Evolutionary conservation across 2,329 filamentous ascomycete species (phyloP).

Genomic region (Neonectria sp.): DNA sequence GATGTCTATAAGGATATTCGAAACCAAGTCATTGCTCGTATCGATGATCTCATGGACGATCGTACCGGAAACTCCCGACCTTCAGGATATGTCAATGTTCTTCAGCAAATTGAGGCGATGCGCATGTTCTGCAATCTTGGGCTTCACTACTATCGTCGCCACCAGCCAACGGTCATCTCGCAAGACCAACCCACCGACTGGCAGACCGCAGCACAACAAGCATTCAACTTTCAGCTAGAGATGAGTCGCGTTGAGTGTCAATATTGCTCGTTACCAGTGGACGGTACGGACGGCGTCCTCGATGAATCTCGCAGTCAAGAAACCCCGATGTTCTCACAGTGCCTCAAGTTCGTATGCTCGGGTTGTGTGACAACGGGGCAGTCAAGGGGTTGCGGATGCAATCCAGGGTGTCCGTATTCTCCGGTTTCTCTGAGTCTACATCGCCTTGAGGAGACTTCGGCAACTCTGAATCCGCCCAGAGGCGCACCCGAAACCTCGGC

Average conservation of each 20-base stretch:
- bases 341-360: neutral
- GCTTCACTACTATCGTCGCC: slow-evolving; percentile 51
- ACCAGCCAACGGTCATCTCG: slow-evolving; percentile 19
- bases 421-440: neutral
- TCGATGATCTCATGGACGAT: slow-evolving; percentile 53
- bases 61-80: slow-evolving; percentile 20
- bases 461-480: too few relatives aligned
- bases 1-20: slow-evolving; percentile 52
- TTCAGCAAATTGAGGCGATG: slow-evolving; percentile 61
- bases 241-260: neutral
- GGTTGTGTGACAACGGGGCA: neutral
- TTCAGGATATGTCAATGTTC: slow-evolving; percentile 55
- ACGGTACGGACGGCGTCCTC: neutral
- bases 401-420: neutral
- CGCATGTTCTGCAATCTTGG: slow-evolving; percentile 63
- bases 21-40: slow-evolving; percentile 45
- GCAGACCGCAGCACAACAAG: neutral
- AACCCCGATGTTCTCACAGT: neutral
- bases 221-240: neutral
- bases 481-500: too few relatives aligned
- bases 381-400: too few relatives aligned
- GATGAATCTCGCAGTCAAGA: neutral
- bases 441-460: too few relatives aligned
- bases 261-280: neutral
- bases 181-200: neutral